Evolutionary conservation across 139 green algal species (phyloP).

Genomic region (Chlamydomonas sphaeroides): DNA sequence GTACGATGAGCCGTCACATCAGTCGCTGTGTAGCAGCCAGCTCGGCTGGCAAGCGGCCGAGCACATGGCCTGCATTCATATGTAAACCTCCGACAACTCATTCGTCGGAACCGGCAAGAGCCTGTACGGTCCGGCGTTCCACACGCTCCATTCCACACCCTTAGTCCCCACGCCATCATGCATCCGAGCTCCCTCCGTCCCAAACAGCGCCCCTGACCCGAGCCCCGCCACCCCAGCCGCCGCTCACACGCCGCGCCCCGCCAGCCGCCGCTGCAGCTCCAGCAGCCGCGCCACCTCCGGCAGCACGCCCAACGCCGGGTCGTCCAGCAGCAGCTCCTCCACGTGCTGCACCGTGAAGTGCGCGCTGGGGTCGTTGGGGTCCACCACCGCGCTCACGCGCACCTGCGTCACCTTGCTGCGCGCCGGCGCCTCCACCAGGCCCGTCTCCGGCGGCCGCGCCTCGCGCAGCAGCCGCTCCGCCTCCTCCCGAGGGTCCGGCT

Average conservation of each 20-base stretch:
- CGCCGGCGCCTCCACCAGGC: neutral
- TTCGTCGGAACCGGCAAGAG: too few species aligned
- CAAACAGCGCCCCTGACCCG: too few species aligned
- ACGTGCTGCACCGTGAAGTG: slow-evolving; percentile 24
- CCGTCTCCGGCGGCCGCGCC: slow-evolving; percentile 16
- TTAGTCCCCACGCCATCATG: too few species aligned
- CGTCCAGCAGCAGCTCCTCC: slow-evolving; percentile 13
- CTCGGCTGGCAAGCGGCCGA: too few species aligned
- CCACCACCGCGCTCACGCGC: neutral
- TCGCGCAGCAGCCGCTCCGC: neutral
- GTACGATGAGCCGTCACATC: too few species aligned
- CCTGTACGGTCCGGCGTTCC: too few species aligned
- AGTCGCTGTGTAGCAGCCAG: too few species aligned
- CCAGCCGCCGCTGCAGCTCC: slow-evolving; percentile 6
- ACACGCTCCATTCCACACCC: too few species aligned
- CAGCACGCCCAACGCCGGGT: slow-evolving; percentile 7
- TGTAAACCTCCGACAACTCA: too few species aligned
- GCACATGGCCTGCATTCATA: too few species aligned
- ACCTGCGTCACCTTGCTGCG: neutral
- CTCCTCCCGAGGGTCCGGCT: neutral
- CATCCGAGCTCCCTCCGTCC: too few species aligned
- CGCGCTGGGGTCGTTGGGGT: neutral
- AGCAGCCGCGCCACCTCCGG: slow-evolving; percentile 35
- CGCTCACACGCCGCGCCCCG: neutral
- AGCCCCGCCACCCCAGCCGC: neutral